Base-by-base conservation (phyloP, 495 filamentous ascomycete species). In the Xylaria curta region DNA sequence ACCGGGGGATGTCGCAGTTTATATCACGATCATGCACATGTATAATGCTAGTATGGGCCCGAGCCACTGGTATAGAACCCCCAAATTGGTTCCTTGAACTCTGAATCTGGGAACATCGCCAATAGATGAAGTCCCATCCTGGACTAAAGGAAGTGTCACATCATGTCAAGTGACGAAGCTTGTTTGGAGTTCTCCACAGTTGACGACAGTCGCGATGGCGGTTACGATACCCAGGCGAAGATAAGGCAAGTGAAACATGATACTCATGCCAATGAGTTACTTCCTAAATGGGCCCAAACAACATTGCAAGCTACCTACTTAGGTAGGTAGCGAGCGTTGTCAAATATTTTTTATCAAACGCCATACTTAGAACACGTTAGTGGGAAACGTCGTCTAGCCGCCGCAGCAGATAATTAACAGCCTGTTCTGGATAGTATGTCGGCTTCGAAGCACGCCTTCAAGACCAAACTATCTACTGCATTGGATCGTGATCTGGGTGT, bases 111-210 rank as follows among this genome's bases (percentile, higher is more conserved):
- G 21, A 56, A 67, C 33, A 33, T 51, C 49, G 28, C 49, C 3
- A 44, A 42, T 67, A 67, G 65, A 67, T 67, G 65, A 67, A 67
- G 36, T 21, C n/a, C 49, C 65, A 31, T 54, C 33, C 65, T 28
- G 3, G 47, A 19, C 31, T 28, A 66, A 28, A 54, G 5, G 7
- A 38, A 24, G 46, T 53, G 46, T 67, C 44, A 56, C 33, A 67
- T 7, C 21, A 42, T 26, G 33, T 44, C 65, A 19, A 54, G n/a
- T 49, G 31, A 49, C 21, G 19, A 56, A n/a, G 31, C 19, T 38
- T 42, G 42, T 19, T 42, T 36, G 19, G 31, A 7, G 1, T 21
- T 66, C 49, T 51, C 65, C 65, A 44, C 65, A 56, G 36, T 36
- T 28, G 33, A 67, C 13, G 49, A 36, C 49, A 54, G 65, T 66